A percentile compares a stretch with the other conserved stretches of the same genome.
Conservation (phyloP, 352 stramenopile genomes). For the Pythium grandisporangium region DNA sequence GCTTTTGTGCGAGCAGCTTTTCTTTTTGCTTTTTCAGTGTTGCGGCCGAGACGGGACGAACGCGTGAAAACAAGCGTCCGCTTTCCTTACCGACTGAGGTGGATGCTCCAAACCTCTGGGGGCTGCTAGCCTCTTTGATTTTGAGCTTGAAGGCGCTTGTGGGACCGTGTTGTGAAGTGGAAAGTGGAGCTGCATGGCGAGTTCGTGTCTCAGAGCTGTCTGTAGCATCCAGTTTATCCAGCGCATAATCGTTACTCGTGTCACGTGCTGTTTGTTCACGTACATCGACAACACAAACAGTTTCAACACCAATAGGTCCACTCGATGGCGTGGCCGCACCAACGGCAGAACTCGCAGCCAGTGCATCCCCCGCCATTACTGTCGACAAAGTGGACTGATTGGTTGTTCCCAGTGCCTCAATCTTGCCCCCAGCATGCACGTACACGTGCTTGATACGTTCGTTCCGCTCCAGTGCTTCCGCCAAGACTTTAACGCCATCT, state of each 20-base stretch:
- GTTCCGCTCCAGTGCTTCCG: conserved; percentile 90
- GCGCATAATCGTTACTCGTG: conserved; percentile 7
- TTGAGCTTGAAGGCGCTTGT: conserved; percentile 54
- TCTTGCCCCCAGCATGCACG: conserved; percentile 93
- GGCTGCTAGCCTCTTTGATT: conserved; percentile 23
- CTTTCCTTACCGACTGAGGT: conserved; percentile 38
- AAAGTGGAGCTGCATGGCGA: background rate
- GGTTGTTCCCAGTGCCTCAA: conserved; percentile 88
- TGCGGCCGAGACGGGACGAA: conserved; percentile 38
- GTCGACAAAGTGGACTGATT: no score
- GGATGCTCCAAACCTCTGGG: conserved; percentile 3
- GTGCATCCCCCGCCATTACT: conserved; percentile 30
- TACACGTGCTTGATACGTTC: conserved; percentile 93
- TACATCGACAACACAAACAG: conserved; percentile 92
- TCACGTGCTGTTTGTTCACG: conserved; percentile 54
- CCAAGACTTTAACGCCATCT: conserved; percentile 89
- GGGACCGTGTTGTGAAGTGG: conserved; percentile 11
- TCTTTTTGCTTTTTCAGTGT: conserved; percentile 73
- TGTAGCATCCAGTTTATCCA: conserved; percentile 5
- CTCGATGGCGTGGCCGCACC: conserved; percentile 4
- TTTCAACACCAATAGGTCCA: conserved; percentile 84
- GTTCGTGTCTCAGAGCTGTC: background rate
- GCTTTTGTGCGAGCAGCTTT: conserved; percentile 44
- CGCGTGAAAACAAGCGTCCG: conserved; percentile 47
- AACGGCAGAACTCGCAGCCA: conserved; percentile 29